Evolutionary conservation across 202 grass and related monocot species (phyloP), one percentile per base, ranked within the genome.

Genomic region (Zizania palustris): DNA sequence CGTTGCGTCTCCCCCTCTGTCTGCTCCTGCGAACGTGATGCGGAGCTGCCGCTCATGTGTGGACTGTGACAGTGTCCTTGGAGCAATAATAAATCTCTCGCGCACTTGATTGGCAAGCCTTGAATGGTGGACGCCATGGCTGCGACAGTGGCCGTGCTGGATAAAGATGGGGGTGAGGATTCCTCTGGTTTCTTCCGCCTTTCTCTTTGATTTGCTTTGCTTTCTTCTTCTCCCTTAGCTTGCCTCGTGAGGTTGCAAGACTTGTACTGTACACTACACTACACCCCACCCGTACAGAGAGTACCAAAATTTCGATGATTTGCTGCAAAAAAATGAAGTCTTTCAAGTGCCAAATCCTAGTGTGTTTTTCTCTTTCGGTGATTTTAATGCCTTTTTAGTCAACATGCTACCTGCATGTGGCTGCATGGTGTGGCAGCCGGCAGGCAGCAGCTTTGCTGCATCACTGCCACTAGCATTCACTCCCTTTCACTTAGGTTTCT

Each of bases 21-120:
- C 60, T 54, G 78, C 60, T 43, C 39, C 78, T 69, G 15, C 40
- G 74, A 78, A 70, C 71, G 70, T 60, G 82, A 65, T 72, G 74
- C 75, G 72, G 21, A 53, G 28, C 28, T 28, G 28, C 28, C 13
- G 55, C 43, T 82, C 80, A 83, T 79, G 75, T 37, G 85, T 63
- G 40, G 80, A 83, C 69, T 69, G 80, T 79, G 80, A 79, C 69
- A 42, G 33, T 40, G 74, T 58, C 78, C 72, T 82, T 53, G 28
- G 36, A 28, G 28, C 28, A 56, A 49, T 40, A 61, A 37, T 76
- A 55, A 81, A 64, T 40, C 7, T 60, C 33, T 48, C 58, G 16
- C 22, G 8, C 22, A 7, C 19, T 4, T 16, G 67, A 63, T 54
- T 51, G 57, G 9, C 14, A 50, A 71, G 2, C 62, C 18, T 22